Percentiles rank a stretch among this genome's conserved stretches.
Evolutionary conservation across 2,329 filamentous ascomycete genomes (phyloP).

Genomic region (Sporothrix variecibatus): DNA sequence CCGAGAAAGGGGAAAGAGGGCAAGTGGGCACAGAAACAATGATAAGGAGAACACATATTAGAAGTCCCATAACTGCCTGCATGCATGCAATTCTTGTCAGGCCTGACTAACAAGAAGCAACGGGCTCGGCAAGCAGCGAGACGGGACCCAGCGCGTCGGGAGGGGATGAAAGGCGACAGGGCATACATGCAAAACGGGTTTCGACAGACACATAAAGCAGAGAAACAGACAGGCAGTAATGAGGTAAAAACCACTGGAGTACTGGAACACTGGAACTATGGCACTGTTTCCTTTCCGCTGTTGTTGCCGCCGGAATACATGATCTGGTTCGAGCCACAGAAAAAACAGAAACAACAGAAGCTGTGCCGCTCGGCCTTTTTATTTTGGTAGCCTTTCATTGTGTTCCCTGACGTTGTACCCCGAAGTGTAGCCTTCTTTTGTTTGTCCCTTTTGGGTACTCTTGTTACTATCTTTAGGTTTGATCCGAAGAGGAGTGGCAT

Average conservation of each 20-base stretch:
- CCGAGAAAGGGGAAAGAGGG: background rate
- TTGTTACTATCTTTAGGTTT: background rate
- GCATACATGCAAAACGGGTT: background rate
- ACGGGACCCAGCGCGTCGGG: background rate
- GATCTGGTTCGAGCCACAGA: background rate
- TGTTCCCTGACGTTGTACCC: background rate
- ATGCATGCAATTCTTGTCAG: conserved; percentile 1
- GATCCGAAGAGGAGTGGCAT: background rate
- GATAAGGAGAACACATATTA: background rate
- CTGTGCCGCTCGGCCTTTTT: background rate
- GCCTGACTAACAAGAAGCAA: background rate
- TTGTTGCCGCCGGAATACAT: background rate
- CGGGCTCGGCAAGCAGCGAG: conserved; percentile 1
- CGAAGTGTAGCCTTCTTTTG: background rate
- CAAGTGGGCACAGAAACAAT: background rate
- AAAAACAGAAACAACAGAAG: background rate
- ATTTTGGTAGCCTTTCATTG: background rate
- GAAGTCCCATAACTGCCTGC: background rate
- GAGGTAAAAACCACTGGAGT: background rate
- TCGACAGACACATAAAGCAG: background rate
- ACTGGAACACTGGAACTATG: background rate
- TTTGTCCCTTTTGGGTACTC: background rate
- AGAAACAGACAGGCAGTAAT: background rate
- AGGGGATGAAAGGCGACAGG: background rate
- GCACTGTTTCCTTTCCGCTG: background rate